Evolutionary conservation across 352 stramenopile species (phyloP).

Genomic region (Pythium volutum): DNA sequence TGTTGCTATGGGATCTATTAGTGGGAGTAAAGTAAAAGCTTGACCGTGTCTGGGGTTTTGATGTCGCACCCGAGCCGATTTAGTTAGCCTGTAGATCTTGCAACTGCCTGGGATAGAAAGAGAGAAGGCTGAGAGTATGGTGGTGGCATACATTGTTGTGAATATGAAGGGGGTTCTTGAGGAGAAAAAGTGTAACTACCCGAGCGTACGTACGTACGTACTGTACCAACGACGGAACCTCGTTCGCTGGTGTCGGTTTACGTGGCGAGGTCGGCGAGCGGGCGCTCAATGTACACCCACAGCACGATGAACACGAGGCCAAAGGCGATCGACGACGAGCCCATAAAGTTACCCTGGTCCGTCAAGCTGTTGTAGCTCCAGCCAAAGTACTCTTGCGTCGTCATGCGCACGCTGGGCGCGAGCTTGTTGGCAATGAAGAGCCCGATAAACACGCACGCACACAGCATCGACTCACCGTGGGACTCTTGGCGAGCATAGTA

Average conservation of each 20-base stretch:
- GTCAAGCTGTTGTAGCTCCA: constrained; percentile 88
- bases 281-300: constrained; percentile 82
- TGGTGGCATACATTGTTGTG: constrained; percentile 14
- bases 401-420: constrained; percentile 79
- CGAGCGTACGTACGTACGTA: constrained; percentile 5
- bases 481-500: constrained; percentile 76
- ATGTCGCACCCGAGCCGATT: too few species aligned
- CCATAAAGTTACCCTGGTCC: constrained; percentile 87
- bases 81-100: background rate
- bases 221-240: background rate
- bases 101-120: background rate
- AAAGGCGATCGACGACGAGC: constrained; percentile 73
- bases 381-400: constrained; percentile 85
- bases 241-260: constrained; percentile 1
- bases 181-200: background rate
- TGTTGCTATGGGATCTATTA: too few species aligned
- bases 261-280: constrained; percentile 18
- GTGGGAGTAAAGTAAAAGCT: too few species aligned
- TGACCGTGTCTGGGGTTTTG: too few species aligned
- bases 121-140: constrained; percentile 1
- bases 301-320: constrained; percentile 82
- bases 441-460: constrained; percentile 64
- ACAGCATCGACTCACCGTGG: constrained; percentile 75
- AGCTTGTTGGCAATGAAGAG: constrained; percentile 78
- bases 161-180: constrained; percentile 16